Conservation (phyloP, 352 stramenopile genomes). For the Phytophthora capsici region DNA sequence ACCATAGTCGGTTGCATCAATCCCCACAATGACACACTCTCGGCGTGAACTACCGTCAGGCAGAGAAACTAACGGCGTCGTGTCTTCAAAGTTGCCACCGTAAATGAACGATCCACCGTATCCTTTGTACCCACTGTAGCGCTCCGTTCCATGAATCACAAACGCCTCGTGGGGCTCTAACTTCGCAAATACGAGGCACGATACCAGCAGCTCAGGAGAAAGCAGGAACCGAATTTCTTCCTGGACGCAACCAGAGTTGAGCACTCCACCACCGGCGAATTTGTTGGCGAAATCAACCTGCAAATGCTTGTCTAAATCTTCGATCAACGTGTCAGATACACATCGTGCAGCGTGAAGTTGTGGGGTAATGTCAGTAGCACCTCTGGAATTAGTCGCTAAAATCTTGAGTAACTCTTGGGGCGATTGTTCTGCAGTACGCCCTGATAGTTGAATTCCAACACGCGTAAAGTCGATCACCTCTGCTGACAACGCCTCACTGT, state of each 20-base stretch:
- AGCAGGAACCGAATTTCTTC: conserved; percentile 87
- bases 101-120: conserved; percentile 71
- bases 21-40: conserved; percentile 72
- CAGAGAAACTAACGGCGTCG: conserved; percentile 17
- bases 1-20: conserved; percentile 76
- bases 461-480: conserved; percentile 72
- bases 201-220: conserved; percentile 71
- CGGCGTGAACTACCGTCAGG: conserved; percentile 29
- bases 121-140: conserved; percentile 61
- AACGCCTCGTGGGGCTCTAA: conserved; percentile 76
- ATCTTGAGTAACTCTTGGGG: conserved; percentile 32
- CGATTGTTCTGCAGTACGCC: conserved; percentile 3
- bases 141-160: conserved; percentile 69
- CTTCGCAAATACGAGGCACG: conserved; percentile 69
- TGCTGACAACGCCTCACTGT: conserved; percentile 13
- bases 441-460: conserved; percentile 39
- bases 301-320: conserved; percentile 65
- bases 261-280: conserved; percentile 76
- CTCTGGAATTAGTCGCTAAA: neutral
- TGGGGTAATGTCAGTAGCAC: neutral
- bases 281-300: conserved; percentile 89
- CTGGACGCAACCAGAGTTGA: conserved; percentile 75
- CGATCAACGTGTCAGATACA: conserved; percentile 59
- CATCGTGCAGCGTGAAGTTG: conserved; percentile 29
- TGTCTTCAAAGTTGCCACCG: conserved; percentile 51